Percentiles rank a stretch among this genome's conserved stretches.
These are phyloP conservation scores for Akanthomyces dipterigenus DNA, from an alignment of 2,329 filamentous ascomycete species.

Conservation along the genomic window DNA sequence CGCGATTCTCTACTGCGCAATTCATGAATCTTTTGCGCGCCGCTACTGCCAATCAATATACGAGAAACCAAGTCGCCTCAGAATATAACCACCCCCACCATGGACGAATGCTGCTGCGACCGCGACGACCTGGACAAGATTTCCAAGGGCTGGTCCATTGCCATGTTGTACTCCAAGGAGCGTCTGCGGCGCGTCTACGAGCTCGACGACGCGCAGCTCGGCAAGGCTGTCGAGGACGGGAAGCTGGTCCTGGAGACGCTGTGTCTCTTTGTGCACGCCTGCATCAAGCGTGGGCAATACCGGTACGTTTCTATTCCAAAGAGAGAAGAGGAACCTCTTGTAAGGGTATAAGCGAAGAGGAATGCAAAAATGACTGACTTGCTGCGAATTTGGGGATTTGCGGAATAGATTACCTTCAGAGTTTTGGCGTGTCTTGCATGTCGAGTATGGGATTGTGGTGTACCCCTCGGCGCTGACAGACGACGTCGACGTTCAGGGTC, in stretches of 20 bases:
- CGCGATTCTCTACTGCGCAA: background rate
- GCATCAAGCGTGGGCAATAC: constrained; percentile 31
- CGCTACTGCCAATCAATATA: background rate
- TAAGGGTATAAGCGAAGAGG: too few species aligned
- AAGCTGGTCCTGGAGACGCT: constrained; percentile 31
- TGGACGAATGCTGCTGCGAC: constrained; percentile 18
- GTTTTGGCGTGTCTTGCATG: constrained; percentile 32
- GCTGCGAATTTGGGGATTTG: too few species aligned
- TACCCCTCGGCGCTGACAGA: constrained; percentile 34
- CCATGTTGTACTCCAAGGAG: constrained; percentile 29
- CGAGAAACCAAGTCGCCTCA: background rate
- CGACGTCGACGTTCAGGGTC: constrained; percentile 25
- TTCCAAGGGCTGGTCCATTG: constrained; percentile 31
- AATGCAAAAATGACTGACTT: background rate
- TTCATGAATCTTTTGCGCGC: background rate
- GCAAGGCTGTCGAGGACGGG: constrained; percentile 26
- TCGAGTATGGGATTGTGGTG: constrained; percentile 34
- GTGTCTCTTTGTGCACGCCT: constrained; percentile 34
- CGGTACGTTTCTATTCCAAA: constrained; percentile 19
- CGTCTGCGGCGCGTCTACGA: constrained; percentile 26
- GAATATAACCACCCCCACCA: constrained; percentile 5
- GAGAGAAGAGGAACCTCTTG: too few species aligned
- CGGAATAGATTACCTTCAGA: constrained; percentile 27
- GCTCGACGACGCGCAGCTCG: constrained; percentile 27
- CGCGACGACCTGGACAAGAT: constrained; percentile 29